A percentile compares a stretch with the other conserved stretches of the same genome.
phyloP scores from a whole-genome alignment of 1,139 yeast genomes.

The Hyphopichia fennica region DNA sequence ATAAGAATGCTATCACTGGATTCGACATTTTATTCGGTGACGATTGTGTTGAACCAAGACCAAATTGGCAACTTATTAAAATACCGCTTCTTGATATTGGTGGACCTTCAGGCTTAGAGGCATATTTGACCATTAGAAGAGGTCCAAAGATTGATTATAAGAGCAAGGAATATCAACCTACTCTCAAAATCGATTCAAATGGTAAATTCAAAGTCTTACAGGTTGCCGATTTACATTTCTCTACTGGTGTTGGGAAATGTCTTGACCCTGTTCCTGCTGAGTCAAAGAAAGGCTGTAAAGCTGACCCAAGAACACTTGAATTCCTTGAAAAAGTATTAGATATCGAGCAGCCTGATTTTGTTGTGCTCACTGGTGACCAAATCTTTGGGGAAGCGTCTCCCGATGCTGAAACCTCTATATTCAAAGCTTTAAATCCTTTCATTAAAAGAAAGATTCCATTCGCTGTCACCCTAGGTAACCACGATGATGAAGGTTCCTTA shows the following conservation, averaged over 20 bases:
- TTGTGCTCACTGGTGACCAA: constrained; percentile 81
- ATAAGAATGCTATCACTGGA: constrained; percentile 31
- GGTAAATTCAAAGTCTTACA: constrained; percentile 70
- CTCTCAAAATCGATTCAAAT: constrained; percentile 19
- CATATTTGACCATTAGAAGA: constrained; percentile 26
- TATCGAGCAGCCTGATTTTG: constrained; percentile 67
- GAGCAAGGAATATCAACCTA: constrained; percentile 11
- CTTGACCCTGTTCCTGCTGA: constrained; percentile 57
- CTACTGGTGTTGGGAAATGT: constrained; percentile 68
- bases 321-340: constrained; percentile 63
- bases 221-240: constrained; percentile 74
- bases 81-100: constrained; percentile 20
- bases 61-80: constrained; percentile 57
- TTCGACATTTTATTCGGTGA: constrained; percentile 69
- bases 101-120: constrained; percentile 9
- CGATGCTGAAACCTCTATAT: constrained; percentile 68
- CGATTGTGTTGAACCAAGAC: constrained; percentile 76
- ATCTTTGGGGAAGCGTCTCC: constrained; percentile 60
- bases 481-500: constrained; percentile 31
- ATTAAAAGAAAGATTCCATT: constrained; percentile 62
- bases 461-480: constrained; percentile 74
- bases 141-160: constrained; percentile 21
- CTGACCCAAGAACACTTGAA: constrained; percentile 62
- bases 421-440: constrained; percentile 66
- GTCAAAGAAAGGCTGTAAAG: constrained; percentile 48